These are phyloP conservation scores for Candida rishiriensis DNA, from an alignment of 805 yeast species.

Conservation along the genomic window DNA sequence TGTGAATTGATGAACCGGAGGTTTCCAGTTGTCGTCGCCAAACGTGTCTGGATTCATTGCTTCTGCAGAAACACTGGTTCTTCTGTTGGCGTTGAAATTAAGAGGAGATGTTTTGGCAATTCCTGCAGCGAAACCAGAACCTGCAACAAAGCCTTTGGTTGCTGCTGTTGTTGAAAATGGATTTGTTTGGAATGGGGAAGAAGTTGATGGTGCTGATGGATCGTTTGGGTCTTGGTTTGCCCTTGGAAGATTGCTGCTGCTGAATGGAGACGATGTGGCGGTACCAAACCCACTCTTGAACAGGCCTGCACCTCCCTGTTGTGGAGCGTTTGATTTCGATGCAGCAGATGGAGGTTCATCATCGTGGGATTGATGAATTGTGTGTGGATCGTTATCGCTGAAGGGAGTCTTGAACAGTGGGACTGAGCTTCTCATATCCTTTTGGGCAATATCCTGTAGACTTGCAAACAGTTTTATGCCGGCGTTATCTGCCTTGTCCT, in stretches of 20 bases:
- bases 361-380: constrained; percentile 32
- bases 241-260: constrained; percentile 18
- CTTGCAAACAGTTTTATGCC: constrained; percentile 37
- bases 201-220: constrained; percentile 2
- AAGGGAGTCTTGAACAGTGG: constrained; percentile 55
- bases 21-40: constrained; percentile 63
- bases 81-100: constrained; percentile 71
- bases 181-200: neutral
- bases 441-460: constrained; percentile 12
- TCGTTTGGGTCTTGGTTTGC: constrained; percentile 2
- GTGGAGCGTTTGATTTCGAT: constrained; percentile 1
- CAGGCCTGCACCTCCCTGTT: neutral
- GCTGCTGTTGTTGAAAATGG: neutral
- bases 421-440: constrained; percentile 25
- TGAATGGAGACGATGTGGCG: constrained; percentile 21
- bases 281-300: constrained; percentile 29
- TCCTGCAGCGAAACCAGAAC: constrained; percentile 23
- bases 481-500: constrained; percentile 42
- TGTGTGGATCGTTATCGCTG: constrained; percentile 60
- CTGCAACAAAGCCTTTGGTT: constrained; percentile 7
- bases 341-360: constrained; percentile 5
- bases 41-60: constrained; percentile 73
- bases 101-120: constrained; percentile 42
- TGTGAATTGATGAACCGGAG: constrained; percentile 62
- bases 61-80: constrained; percentile 90